These are phyloP conservation scores for Tripterygium wilfordii DNA, from an alignment of 177 flowering plant species.

Conservation along the genomic window DNA sequence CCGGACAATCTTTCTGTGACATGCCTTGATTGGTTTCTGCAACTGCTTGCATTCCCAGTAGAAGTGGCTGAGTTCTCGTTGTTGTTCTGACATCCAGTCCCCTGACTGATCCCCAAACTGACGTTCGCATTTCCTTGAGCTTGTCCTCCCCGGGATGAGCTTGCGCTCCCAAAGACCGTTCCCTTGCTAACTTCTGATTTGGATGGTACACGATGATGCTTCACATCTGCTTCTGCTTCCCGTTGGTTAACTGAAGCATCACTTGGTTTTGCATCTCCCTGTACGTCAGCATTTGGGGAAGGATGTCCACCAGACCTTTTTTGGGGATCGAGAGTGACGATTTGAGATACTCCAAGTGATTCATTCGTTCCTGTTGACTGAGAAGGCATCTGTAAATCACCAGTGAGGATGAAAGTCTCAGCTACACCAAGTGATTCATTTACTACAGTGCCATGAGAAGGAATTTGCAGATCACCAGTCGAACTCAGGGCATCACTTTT, in stretches of 20 bases:
- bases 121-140: conserved; percentile 19
- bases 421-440: too few species aligned
- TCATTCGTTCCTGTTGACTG: conserved; percentile 18
- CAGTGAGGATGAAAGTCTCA: conserved; percentile 37
- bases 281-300: conserved; percentile 19
- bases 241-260: conserved; percentile 21
- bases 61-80: conserved; percentile 15
- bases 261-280: conserved; percentile 20
- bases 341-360: conserved; percentile 12
- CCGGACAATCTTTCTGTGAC: conserved; percentile 21
- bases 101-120: conserved; percentile 27
- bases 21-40: conserved; percentile 27
- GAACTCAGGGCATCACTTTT: conserved; percentile 39
- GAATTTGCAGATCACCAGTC: conserved; percentile 26
- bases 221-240: conserved; percentile 7
- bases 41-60: conserved; percentile 12
- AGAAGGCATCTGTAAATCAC: conserved; percentile 23
- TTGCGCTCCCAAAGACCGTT: conserved; percentile 18
- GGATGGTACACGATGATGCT: conserved; percentile 12
- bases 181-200: conserved; percentile 7
- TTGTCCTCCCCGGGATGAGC: conserved; percentile 27
- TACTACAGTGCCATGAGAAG: too few species aligned
- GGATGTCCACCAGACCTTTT: conserved; percentile 19
- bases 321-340: conserved; percentile 13
- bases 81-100: conserved; percentile 8